These are phyloP conservation scores for Ganoderma multipileum DNA, from an alignment of 1,284 basidiomycete genomes.

Conservation along the genomic window DNA sequence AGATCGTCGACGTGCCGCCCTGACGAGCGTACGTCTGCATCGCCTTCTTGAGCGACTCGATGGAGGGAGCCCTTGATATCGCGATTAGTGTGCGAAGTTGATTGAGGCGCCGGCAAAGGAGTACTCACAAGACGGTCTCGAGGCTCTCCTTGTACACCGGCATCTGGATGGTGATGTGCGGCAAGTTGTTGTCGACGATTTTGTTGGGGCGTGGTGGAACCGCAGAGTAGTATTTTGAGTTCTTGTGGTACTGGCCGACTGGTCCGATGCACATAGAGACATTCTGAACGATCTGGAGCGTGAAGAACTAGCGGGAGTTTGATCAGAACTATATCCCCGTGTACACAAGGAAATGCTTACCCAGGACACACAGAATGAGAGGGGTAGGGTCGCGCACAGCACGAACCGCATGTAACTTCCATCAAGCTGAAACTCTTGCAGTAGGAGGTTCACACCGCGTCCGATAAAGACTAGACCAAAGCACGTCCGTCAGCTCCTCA, in stretches of 20 bases:
- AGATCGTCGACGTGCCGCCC: conserved; percentile 59
- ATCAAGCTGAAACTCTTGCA: conserved; percentile 55
- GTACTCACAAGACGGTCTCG: conserved; percentile 45
- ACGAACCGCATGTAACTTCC: conserved; percentile 51
- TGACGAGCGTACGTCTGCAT: conserved; percentile 55
- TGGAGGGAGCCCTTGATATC: conserved; percentile 45
- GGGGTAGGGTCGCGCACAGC: conserved; percentile 47
- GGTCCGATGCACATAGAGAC: conserved; percentile 52
- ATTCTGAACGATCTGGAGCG: conserved; percentile 48
- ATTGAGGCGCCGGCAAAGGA: neutral
- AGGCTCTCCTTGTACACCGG: conserved; percentile 60
- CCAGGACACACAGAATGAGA: conserved; percentile 52
- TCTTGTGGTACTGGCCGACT: conserved; percentile 56
- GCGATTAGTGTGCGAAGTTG: neutral
- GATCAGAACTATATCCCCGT: conserved; percentile 11
- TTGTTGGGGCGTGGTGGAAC: conserved; percentile 48
- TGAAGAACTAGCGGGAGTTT: conserved; percentile 39
- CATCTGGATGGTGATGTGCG: conserved; percentile 63
- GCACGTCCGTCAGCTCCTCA: neutral
- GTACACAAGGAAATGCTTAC: conserved; percentile 29
- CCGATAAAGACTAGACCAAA: conserved; percentile 45
- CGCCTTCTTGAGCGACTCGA: conserved; percentile 54
- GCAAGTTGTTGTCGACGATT: conserved; percentile 51
- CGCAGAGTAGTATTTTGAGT: conserved; percentile 56
- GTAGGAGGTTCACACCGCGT: conserved; percentile 47